Base-by-base conservation (phyloP, 768 basidiomycete species). In the Serendipita sp. region DNA sequence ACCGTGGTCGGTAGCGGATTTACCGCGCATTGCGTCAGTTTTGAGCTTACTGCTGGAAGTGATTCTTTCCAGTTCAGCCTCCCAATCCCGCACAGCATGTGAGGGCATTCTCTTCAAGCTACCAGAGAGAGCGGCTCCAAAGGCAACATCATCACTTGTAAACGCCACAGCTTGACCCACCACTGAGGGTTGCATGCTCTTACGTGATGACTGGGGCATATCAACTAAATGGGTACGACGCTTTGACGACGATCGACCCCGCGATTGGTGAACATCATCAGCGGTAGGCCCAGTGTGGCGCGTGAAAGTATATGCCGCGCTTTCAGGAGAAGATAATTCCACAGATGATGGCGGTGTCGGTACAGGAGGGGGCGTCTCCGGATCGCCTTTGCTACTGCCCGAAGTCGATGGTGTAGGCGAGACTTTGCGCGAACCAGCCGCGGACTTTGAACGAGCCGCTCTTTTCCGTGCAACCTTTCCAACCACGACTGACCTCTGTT, bases 21-120 rank as follows among this genome's bases (percentile, higher is more conserved):
- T 35, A 60, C 56, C 37, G 54, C 45, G 24, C 72, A 79, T 77
- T 56, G 72, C 71, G 18, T 69, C 72, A 54, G 74, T 79, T 63
- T 72, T 75, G 65, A 75, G 72, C 64, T 80, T 80, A 73, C 82
- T 86, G 73, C 75, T 76, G 68, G 77, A 74, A 74, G 89, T 88
- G 68, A 89, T 88, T 67, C 81, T 78, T 66, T 78, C 82, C 51
- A 89, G 78, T 76, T 89, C 87, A 71, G 82, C 83, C 73, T 90
- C 89, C 88, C 89, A 91, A 68, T 84, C 88, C 46, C 71, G 71
- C 71, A 83, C 76, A 47, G 69, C 64, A 28, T 28, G 8, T 28
- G 56, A 60, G 32, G 56, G 56, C 56, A 37, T 37, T n/a, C 56
- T 24, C 34, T 37, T 28, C 16, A 60, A 35, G 18, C 16, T 30